Evolutionary conservation across 1,284 basidiomycete species (phyloP), one percentile per base, ranked within the genome.

Genomic region (Prillingera fragicola): DNA sequence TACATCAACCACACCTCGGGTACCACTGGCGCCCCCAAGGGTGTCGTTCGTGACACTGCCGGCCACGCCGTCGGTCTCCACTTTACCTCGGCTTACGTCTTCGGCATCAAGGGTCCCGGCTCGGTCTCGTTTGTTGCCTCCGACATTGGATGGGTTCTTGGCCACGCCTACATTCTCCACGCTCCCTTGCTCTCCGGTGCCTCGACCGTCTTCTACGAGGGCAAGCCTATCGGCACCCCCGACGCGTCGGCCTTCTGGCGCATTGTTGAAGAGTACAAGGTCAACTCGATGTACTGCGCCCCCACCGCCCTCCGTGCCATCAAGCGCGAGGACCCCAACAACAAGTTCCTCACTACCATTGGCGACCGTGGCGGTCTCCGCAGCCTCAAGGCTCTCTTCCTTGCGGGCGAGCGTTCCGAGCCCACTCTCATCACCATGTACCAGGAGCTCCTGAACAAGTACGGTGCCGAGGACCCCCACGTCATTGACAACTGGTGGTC

Each of bases 101-200:
- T 95, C 61, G 90, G 94, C 65, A 80, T 95, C 24, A 90, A 95
- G 69, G 27, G 51, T 17, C 51, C 51, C 4, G 51, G 51, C 19
- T 33, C 37, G 3, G 44, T 45, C 38, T 39, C 49, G 64, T 67
- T 41, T 48, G 58, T 29, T 45, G 91, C 95, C 87, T 92, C 91
- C 44, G 91, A 96, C 64, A 80, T 96, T 42, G 91, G 91, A 55
- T 96, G 91, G 91, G 92, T 96, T 71, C 95, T 91, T 5, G 91
- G 91, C 22, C 91, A 95, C 74, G 87, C 86, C 10, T 91, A 94
- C 75, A 94, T 95, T 67, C 78, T 95, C 53, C 95, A 94, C 68
- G 91, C 91, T 10, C 92, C 92, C 3, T 52, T 95, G 41, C 77
- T 80, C 48, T 60, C 51, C 65, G 91, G 91, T 50, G 84, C 88